Evolutionary conservation across 2,329 filamentous ascomycete genomes (phyloP).

Genomic region (Diplodia mutila): DNA sequence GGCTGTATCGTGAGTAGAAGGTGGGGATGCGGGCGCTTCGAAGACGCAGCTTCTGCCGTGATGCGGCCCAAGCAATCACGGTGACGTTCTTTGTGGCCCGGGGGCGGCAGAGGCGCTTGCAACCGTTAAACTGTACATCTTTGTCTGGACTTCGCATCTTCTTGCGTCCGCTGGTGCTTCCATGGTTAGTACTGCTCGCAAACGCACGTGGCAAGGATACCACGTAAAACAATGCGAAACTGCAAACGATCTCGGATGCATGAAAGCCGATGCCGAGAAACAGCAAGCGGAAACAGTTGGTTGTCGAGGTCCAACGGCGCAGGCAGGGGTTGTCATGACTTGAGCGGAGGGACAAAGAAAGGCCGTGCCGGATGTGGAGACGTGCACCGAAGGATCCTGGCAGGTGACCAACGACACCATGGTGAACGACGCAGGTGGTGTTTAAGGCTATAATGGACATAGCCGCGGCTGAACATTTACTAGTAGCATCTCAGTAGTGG

Average conservation of each 20-base stretch:
- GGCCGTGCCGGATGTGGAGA: constrained; percentile 1
- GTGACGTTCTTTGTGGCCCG: neutral
- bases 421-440: neutral
- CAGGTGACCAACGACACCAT: neutral
- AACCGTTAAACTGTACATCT: neutral
- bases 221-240: neutral
- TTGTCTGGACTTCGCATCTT: neutral
- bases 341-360: neutral
- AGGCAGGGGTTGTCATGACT: neutral
- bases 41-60: neutral
- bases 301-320: neutral
- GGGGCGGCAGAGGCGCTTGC: constrained; percentile 3
- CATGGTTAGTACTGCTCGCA: neutral
- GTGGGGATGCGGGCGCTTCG: constrained; percentile 7
- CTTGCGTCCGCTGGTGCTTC: neutral
- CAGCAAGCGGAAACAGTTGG: neutral
- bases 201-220: neutral
- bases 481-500: neutral
- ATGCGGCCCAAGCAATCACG: neutral
- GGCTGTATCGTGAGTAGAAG: constrained; percentile 3
- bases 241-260: constrained; percentile 8
- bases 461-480: neutral
- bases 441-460: neutral
- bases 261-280: neutral
- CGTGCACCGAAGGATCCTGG: neutral